Base-by-base conservation (phyloP, 495 filamentous ascomycete species). In the Penicillium pancosmium region DNA sequence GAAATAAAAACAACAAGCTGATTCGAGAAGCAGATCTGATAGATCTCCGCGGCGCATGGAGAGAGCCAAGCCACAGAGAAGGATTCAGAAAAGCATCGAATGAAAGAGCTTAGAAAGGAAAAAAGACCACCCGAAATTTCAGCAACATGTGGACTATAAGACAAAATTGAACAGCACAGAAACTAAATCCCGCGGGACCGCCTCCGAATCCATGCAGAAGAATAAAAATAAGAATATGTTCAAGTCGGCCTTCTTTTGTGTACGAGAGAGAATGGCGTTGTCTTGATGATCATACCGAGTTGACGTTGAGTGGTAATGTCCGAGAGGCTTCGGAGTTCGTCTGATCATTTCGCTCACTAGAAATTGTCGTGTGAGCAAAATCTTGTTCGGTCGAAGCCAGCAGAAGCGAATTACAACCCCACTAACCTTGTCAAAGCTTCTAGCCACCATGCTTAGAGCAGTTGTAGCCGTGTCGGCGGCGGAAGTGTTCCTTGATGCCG, bases 361-460 rank as follows among this genome's bases (percentile, higher is more conserved):
- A 1, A 25, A 7, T 27, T 18, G 5, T 33, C 16, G 31, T 50
- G 21, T 57, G 36, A 57, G 43, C 47, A 43, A 27, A 50, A 54
- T 4, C 51, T 31, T 43, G 21, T 19, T 48, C 49, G 23, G 16
- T 16, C 19, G 13, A 52, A 31, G 41, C 13, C n/a, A 25, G 12
- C 0, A 36, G 6, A 16, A 18, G 13, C 15, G 15, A 15, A 13
- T 2, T 6, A 35, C 11, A 34, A 23, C 7, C n/a, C 23, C 36
- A 61, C 59, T 53, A 36, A 61, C 57, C 49, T 38, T 54, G 18
- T 13, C 4, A 15, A 35, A 60, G 15, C 31, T 5, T 38, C 50
- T 75, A 73, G 38, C 73, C 71, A 59, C 71, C 70, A 51, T 77
- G 75, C 13, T 59, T 52, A 48, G 74, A 65, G 68, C 77, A 79